Evolutionary conservation across 2,329 filamentous ascomycete species (phyloP).

Genomic region (Apiospora aurea): DNA sequence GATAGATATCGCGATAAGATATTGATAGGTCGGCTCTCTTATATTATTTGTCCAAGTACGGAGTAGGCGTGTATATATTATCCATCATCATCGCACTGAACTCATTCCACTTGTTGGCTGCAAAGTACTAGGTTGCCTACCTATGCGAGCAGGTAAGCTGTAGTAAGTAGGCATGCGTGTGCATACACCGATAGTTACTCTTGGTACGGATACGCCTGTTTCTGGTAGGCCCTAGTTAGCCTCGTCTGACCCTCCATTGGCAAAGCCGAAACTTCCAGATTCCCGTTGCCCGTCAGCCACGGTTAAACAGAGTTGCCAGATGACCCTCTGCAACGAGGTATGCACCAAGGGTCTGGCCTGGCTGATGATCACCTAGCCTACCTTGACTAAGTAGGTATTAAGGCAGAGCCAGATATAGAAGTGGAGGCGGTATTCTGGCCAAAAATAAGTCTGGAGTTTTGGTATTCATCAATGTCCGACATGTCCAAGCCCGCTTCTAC

Average conservation of each 20-base stretch:
- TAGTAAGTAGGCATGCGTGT: background rate
- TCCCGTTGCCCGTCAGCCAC: background rate
- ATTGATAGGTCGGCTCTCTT: background rate
- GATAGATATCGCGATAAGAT: background rate
- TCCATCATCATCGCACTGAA: no score
- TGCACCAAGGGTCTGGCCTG: conserved; percentile 12
- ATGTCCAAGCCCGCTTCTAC: conserved; percentile 12
- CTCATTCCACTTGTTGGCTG: background rate
- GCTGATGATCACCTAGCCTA: background rate
- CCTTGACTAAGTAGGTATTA: background rate
- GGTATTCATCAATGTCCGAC: conserved; percentile 1
- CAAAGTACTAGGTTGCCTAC: background rate
- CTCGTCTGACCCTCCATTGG: background rate
- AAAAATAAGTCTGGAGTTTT: background rate
- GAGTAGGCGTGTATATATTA: no score
- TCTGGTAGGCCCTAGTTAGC: background rate
- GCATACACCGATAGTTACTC: background rate
- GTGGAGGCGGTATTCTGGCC: conserved; percentile 10
- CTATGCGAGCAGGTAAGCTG: background rate
- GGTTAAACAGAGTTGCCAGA: background rate
- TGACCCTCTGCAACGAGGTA: background rate
- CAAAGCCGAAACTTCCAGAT: background rate
- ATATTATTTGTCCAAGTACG: no score
- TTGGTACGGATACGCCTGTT: background rate
- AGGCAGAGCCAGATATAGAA: background rate